A percentile compares a stretch with the other conserved stretches of the same genome.
These are phyloP conservation scores for Tylopilus orsonianus DNA, from an alignment of 1,284 basidiomycete genomes.

Conservation along the genomic window DNA sequence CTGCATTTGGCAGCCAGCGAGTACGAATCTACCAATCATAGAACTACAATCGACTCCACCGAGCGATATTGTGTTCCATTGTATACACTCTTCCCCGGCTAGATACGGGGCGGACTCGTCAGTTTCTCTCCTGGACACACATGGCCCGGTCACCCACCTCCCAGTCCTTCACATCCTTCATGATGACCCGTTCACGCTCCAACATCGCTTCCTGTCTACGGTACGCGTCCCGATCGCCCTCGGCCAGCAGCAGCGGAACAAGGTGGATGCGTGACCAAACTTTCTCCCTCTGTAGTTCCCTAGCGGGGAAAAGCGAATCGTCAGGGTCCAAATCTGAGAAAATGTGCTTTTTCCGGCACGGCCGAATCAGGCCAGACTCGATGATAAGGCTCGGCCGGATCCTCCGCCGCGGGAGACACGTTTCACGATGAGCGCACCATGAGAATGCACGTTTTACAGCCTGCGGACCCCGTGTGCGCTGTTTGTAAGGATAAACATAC, in stretches of 20 bases:
- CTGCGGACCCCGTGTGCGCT: conserved; percentile 49
- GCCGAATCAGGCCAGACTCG: conserved; percentile 32
- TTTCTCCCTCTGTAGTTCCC: conserved; percentile 92
- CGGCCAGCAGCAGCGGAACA: conserved; percentile 88
- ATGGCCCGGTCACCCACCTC: conserved; percentile 64
- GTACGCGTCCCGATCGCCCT: conserved; percentile 90
- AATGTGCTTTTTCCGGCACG: conserved; percentile 39
- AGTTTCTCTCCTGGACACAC: conserved; percentile 30
- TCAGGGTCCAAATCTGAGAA: conserved; percentile 41
- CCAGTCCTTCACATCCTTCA: conserved; percentile 95
- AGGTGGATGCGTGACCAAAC: conserved; percentile 96
- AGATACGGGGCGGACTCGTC: conserved; percentile 19
- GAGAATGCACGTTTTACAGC: conserved; percentile 59
- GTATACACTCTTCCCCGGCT: conserved; percentile 86
- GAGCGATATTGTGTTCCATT: conserved; percentile 80
- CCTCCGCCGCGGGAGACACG: conserved; percentile 38
- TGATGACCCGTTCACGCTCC: conserved; percentile 86
- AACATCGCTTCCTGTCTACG: conserved; percentile 79
- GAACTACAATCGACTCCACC: conserved; percentile 57
- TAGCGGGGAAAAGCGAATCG: conserved; percentile 39
- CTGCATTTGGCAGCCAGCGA: conserved; percentile 11
- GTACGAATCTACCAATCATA: conserved; percentile 42
- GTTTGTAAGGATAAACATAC: conserved; percentile 52
- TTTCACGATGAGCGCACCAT: conserved; percentile 34
- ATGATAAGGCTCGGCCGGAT: conserved; percentile 68